These are phyloP conservation scores for Aspergillus incahuasiensis DNA, from an alignment of 495 filamentous ascomycete species.

Conservation along the genomic window DNA sequence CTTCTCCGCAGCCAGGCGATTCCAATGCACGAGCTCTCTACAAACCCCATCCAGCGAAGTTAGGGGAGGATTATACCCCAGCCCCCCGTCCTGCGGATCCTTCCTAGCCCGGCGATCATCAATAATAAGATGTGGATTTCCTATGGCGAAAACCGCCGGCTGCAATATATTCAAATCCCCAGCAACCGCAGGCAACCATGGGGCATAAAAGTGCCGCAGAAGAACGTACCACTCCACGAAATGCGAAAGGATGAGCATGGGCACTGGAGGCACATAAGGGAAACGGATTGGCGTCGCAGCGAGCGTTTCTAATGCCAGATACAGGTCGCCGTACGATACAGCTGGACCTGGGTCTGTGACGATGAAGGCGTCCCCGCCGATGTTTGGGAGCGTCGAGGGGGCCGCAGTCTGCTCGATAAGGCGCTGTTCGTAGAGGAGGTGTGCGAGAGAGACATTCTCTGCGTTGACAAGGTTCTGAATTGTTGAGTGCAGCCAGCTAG, in stretches of 20 bases:
- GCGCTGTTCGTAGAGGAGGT: constrained; percentile 56
- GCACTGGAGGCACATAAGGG: constrained; percentile 21
- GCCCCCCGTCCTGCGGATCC: constrained; percentile 41
- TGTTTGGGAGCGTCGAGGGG: constrained; percentile 35
- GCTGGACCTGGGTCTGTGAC: constrained; percentile 38
- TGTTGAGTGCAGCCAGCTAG: constrained; percentile 45
- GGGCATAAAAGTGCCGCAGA: constrained; percentile 37
- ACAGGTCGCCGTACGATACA: constrained; percentile 32
- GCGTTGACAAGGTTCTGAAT: constrained; percentile 55
- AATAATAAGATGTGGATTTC: constrained; percentile 44
- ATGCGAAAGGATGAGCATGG: constrained; percentile 43
- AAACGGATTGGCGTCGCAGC: constrained; percentile 31
- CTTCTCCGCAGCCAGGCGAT: constrained; percentile 15
- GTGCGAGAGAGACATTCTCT: constrained; percentile 53
- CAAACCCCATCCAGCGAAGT: constrained; percentile 52
- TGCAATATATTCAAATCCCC: constrained; percentile 48
- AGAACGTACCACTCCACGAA: constrained; percentile 47
- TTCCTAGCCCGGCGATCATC: constrained; percentile 41
- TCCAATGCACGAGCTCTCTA: constrained; percentile 36
- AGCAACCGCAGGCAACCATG: constrained; percentile 36
- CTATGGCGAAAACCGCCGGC: constrained; percentile 49
- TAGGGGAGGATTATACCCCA: constrained; percentile 48
- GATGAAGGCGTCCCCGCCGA: constrained; percentile 37
- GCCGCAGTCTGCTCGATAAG: constrained; percentile 41
- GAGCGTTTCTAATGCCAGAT: constrained; percentile 28